Evolutionary conservation across 129 eudicot genomes (phyloP).

Genomic region (Helichrysum umbraculigerum): DNA sequence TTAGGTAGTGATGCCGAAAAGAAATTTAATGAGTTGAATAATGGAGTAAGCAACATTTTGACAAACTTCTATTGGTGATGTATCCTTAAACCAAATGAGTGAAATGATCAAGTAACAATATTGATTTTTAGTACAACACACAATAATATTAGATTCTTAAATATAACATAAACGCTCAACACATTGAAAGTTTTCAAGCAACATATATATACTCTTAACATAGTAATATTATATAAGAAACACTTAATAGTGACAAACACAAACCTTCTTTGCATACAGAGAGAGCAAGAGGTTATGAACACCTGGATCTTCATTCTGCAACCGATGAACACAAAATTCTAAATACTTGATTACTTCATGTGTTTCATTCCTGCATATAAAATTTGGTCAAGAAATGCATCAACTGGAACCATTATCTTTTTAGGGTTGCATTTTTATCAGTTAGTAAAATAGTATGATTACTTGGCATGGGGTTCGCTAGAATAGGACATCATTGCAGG

Average conservation of each 20-base stretch:
- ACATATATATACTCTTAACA: background rate
- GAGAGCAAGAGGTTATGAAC: conserved; percentile 93
- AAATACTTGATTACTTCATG: conserved; percentile 91
- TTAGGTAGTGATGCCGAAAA: background rate
- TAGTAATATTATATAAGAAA: background rate
- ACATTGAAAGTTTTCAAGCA: background rate
- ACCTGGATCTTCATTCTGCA: conserved; percentile 95
- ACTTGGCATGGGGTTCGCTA: conserved; percentile 98
- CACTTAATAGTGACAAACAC: conserved; percentile 2
- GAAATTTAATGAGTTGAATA: background rate
- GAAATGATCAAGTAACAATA: background rate
- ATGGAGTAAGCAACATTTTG: background rate
- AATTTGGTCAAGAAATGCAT: background rate
- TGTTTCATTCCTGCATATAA: conserved; percentile 80
- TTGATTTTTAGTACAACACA: background rate
- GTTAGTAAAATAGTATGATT: conserved; percentile 22
- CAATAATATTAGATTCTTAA: background rate
- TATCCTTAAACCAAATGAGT: background rate
- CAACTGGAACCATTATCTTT: background rate
- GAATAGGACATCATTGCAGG: conserved; percentile 99
- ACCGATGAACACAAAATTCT: conserved; percentile 81
- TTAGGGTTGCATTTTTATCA: background rate
- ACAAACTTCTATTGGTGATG: background rate
- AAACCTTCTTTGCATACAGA: conserved; percentile 89
- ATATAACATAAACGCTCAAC: background rate